Base-by-base conservation (phyloP, 108 stramenopile species). In the Pseudonitzschia delicatissima region DNA sequence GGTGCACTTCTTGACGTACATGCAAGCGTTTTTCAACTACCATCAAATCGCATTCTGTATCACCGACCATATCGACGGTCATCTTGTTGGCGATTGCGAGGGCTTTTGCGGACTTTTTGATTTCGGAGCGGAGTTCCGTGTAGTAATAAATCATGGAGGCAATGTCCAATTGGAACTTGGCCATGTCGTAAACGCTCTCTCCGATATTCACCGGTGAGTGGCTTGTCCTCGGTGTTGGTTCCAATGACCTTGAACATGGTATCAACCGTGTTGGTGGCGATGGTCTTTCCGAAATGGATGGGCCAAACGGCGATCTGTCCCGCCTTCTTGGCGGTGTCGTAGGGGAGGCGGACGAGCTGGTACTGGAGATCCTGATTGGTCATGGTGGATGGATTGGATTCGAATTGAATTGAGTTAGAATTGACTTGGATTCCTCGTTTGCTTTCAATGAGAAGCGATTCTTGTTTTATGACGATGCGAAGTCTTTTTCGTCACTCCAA, bases 111-210 rank as follows among this genome's bases (percentile, higher is more conserved):
- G 8, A 48, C 9, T 48, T 48, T 21, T 48, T 48, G 47, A 48
- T 48, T 48, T 48, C 47, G 47, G 21, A 23, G 2, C 47, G 47
- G 21, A 48, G 47, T 48, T 48, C 47, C 6, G 47, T 48, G 47
- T 48, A 48, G 21, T 48, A 48, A 21, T 48, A 48, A 23, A 48
- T 48, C 20, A 48, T 48, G 4, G 13, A 18, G 2, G 47, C 47
- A 48, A 48, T 48, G 20, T 48, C 47, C 21, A 17, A 1, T 4
- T 48, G 20, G 20, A 23, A 23, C 20, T 48, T 21, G 21, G 47
- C 47, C 47, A 48, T 48, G 2, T 48, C 47, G 47, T 48, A 48
- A 4, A 48, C 7, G 21, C 47, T 48, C 23, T 23, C 47, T 8
- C 4, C 47, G 23, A 21, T 7, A 7, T n/a, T 18, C 23, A 23